A percentile compares a stretch with the other conserved stretches of the same genome.
These are phyloP conservation scores for Coniochaeta ligniaria DNA, from an alignment of 2,329 filamentous ascomycete species.

Conservation along the genomic window DNA sequence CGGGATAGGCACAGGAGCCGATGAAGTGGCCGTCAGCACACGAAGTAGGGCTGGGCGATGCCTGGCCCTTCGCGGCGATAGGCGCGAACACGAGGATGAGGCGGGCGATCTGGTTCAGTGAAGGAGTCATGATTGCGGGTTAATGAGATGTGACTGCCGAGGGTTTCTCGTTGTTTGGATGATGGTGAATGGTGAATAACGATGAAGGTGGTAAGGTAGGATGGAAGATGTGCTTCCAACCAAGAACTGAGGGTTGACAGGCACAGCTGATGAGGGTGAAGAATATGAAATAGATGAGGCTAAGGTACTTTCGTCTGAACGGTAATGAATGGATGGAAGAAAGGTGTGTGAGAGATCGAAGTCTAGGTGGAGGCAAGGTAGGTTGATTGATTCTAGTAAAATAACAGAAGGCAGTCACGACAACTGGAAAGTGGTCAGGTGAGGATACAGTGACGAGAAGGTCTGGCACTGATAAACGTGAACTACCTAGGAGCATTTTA, in stretches of 20 bases:
- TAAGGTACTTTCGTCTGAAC: not conserved
- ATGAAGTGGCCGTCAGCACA: constrained; percentile 14
- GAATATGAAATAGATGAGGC: not conserved
- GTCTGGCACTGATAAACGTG: not conserved
- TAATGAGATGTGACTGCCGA: not conserved
- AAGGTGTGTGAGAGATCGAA: not conserved
- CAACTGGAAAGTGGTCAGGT: not conserved
- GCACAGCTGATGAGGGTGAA: not conserved
- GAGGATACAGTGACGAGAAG: not conserved
- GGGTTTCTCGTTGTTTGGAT: not conserved
- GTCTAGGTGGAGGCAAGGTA: not conserved
- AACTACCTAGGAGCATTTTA: not conserved
- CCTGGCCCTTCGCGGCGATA: not conserved
- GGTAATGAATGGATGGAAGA: not conserved
- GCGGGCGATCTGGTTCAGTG: not conserved
- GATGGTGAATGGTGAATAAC: not conserved
- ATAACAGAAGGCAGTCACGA: not conserved
- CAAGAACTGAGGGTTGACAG: not conserved
- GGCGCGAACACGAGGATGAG: not conserved
- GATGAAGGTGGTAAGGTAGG: not conserved
- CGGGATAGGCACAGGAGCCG: constrained; percentile 27
- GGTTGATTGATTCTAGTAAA: not conserved
- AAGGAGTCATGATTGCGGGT: not conserved
- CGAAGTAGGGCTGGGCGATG: not conserved
- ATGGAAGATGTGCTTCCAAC: not conserved